Evolutionary conservation across 2,329 filamentous ascomycete species (phyloP).

Genomic region (Cladorrhinum sp.): DNA sequence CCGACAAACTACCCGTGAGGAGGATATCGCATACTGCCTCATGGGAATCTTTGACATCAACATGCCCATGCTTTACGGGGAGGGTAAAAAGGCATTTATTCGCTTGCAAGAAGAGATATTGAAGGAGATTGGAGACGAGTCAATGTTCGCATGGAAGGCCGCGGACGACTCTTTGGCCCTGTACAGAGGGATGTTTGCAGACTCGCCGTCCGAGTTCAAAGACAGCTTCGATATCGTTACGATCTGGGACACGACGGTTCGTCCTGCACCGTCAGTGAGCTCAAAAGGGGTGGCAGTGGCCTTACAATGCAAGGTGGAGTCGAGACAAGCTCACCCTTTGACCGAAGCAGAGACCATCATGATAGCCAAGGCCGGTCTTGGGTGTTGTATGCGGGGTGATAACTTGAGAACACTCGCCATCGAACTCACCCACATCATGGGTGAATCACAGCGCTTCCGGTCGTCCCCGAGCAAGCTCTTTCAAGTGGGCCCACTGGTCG

Average conservation of each 20-base stretch:
- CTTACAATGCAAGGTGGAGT: too few relatives aligned
- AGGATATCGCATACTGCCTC: neutral
- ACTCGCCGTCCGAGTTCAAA: neutral
- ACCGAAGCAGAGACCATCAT: too few relatives aligned
- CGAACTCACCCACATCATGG: too few relatives aligned
- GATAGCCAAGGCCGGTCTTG: too few relatives aligned
- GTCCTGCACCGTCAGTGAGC: neutral
- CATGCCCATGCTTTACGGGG: neutral
- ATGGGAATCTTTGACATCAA: neutral
- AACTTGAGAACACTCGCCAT: too few relatives aligned
- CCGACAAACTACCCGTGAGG: neutral
- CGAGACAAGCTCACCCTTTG: too few relatives aligned
- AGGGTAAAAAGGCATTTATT: neutral
- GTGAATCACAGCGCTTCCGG: too few relatives aligned
- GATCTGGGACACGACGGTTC: neutral
- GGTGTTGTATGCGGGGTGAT: too few relatives aligned
- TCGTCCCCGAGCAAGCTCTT: too few relatives aligned
- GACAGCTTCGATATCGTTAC: neutral
- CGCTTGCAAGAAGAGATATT: neutral
- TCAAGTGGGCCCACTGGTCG: too few relatives aligned
- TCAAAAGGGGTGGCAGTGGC: neutral
- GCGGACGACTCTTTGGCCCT: neutral
- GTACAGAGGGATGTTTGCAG: neutral
- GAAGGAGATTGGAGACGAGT: neutral
- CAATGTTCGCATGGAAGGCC: neutral